These are phyloP conservation scores for Vigna trinervia DNA, from an alignment of 306 rosid species.

Conservation along the genomic window DNA sequence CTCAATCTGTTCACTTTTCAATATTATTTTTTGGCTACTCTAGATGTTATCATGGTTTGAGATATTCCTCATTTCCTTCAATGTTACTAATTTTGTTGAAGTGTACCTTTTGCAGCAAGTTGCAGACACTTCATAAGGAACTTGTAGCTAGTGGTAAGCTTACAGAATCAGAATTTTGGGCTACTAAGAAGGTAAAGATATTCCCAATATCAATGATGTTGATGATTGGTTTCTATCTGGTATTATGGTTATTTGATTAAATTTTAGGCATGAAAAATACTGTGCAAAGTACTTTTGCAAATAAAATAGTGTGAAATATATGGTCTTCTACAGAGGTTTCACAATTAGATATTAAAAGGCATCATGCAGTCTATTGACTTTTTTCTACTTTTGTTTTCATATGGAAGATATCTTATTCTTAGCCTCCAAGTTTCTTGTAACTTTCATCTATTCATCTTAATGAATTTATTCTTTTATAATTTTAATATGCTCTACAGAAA, in stretches of 20 bases:
- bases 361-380: constrained; percentile 12
- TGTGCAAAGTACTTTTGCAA: constrained; percentile 35
- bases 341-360: constrained; percentile 15
- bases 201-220: constrained; percentile 30
- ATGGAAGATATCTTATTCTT: constrained; percentile 6
- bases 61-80: constrained; percentile 17
- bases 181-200: constrained; percentile 80
- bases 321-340: constrained; percentile 4
- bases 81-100: constrained; percentile 45
- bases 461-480: constrained; percentile 8
- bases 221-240: constrained; percentile 19
- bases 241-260: constrained; percentile 16
- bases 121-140: constrained; percentile 90
- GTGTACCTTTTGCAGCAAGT: constrained; percentile 64
- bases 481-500: constrained; percentile 56
- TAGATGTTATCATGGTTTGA: constrained; percentile 36
- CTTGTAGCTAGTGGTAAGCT: constrained; percentile 83
- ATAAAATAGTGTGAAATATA: constrained; percentile 22
- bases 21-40: constrained; percentile 33
- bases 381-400: not conserved
- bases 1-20: constrained; percentile 21
- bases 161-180: constrained; percentile 98
- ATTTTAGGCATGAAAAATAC: constrained; percentile 24
- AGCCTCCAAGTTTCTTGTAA: constrained; percentile 26
- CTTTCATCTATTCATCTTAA: constrained; percentile 5